These are phyloP conservation scores for Colletotrichum caudatum DNA, from an alignment of 2,329 filamentous ascomycete genomes.

Conservation along the genomic window DNA sequence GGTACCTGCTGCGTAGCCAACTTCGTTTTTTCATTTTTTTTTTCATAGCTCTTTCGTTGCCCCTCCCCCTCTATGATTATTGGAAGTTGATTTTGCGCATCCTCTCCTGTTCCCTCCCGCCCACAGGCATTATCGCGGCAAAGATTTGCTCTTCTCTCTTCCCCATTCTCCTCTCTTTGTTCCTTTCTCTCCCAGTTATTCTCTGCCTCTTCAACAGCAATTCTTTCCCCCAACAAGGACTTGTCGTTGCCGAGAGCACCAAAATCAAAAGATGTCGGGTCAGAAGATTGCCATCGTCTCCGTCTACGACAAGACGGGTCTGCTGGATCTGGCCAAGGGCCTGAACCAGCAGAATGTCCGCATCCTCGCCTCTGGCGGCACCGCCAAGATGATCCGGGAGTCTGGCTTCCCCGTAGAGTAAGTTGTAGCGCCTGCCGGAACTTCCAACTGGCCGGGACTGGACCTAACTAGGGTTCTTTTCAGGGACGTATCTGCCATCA, in stretches of 20 bases:
- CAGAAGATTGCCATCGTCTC: constrained; percentile 89
- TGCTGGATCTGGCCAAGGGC: constrained; percentile 92
- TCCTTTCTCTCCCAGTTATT: not conserved
- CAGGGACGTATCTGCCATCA: constrained; percentile 97
- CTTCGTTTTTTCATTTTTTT: constrained; percentile 25
- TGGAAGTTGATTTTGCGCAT: constrained; percentile 40
- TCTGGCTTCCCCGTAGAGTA: constrained; percentile 96
- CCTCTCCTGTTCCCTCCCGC: constrained; percentile 27
- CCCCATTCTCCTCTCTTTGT: not conserved
- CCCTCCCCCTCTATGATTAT: constrained; percentile 42
- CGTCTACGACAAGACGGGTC: constrained; percentile 98
- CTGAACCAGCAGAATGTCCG: constrained; percentile 90
- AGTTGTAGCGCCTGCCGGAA: constrained; percentile 50
- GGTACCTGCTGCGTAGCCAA: constrained; percentile 27
- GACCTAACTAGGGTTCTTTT: not conserved
- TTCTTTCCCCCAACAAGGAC: constrained; percentile 10
- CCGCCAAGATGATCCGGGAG: constrained; percentile 95
- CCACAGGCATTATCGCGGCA: constrained; percentile 38
- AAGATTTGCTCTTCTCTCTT: constrained; percentile 25
- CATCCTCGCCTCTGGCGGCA: constrained; percentile 94
- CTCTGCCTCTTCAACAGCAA: constrained; percentile 16
- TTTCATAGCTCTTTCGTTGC: constrained; percentile 21
- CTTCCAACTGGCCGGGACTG: not conserved
- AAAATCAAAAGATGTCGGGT: constrained; percentile 45
- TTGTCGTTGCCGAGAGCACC: constrained; percentile 47